A percentile compares a stretch with the other conserved stretches of the same genome.
Conservation (phyloP, 208 protist genomes). For the Crithidia expoeki region DNA sequence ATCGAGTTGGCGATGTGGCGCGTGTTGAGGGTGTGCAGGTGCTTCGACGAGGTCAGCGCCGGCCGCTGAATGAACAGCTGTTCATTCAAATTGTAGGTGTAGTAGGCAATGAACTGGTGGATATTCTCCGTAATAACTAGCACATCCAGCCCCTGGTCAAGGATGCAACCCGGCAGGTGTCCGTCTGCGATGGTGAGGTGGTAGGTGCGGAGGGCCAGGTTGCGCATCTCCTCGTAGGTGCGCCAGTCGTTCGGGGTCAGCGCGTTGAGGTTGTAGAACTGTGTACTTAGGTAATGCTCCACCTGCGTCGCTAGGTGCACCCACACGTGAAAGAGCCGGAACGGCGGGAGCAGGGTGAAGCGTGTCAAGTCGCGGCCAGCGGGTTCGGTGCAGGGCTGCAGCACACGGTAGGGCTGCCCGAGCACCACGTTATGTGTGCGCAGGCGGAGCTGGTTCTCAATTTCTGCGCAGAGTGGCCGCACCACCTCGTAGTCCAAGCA, state of each 20-base stretch:
- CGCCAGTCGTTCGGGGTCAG: conserved; percentile 95
- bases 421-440: conserved; percentile 88
- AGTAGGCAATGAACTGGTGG: conserved; percentile 96
- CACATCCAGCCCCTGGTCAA: conserved; percentile 96
- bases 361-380: conserved; percentile 59
- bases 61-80: conserved; percentile 96
- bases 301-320: conserved; percentile 81
- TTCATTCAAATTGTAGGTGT: conserved; percentile 98
- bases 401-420: conserved; percentile 36
- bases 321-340: conserved; percentile 85
- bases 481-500: conserved; percentile 58
- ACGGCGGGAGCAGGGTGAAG: conserved; percentile 81
- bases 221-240: conserved; percentile 97
- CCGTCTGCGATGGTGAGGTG: conserved; percentile 83
- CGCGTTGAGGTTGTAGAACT: conserved; percentile 98
- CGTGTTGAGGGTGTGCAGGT: conserved; percentile 96
- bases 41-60: conserved; percentile 79
- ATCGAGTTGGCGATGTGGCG: conserved; percentile 97
- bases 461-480: conserved; percentile 83
- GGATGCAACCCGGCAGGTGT: conserved; percentile 92
- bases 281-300: conserved; percentile 92
- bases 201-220: conserved; percentile 92
- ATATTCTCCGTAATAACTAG: conserved; percentile 98
- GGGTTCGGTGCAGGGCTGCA: conserved; percentile 13
- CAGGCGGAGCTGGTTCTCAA: conserved; percentile 95